Evolutionary conservation across 108 stramenopile genomes (phyloP).

Genomic region (Nitzschia palea): DNA sequence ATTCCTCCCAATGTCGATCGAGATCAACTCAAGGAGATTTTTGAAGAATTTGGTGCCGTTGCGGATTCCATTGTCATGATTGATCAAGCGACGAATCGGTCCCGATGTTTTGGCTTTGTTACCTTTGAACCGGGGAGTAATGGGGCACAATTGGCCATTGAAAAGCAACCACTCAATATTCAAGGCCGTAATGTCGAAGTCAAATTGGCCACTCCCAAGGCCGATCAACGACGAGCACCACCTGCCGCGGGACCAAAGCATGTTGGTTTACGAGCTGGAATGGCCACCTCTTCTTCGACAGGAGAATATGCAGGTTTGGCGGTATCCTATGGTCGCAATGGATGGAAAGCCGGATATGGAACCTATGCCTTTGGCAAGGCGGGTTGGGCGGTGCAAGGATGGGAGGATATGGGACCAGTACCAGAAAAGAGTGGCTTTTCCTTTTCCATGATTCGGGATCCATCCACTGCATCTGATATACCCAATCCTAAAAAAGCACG

Average conservation of each 20-base stretch:
- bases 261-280: conserved; percentile 66
- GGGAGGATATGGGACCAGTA: conserved; percentile 73
- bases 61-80: conserved; percentile 86
- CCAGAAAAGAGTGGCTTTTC: conserved; percentile 79
- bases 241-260: conserved; percentile 50
- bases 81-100: conserved; percentile 71
- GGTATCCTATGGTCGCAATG: conserved; percentile 74
- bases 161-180: conserved; percentile 73
- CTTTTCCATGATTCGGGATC: conserved; percentile 50
- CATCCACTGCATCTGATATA: background rate
- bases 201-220: conserved; percentile 85
- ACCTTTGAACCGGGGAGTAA: conserved; percentile 81
- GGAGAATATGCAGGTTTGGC: conserved; percentile 86
- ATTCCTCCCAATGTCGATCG: conserved; percentile 77
- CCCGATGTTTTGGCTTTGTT: conserved; percentile 91
- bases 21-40: conserved; percentile 80
- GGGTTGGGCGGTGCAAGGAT: conserved; percentile 82
- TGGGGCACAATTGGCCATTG: conserved; percentile 78
- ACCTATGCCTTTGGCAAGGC: conserved; percentile 76
- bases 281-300: conserved; percentile 40
- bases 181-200: conserved; percentile 80
- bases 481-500: conserved; percentile 14
- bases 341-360: conserved; percentile 90
- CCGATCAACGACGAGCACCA: conserved; percentile 48
- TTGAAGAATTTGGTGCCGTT: conserved; percentile 83